Evolutionary conservation across 2,329 filamentous ascomycete species (phyloP).

Genomic region (Penicillium sp.): DNA sequence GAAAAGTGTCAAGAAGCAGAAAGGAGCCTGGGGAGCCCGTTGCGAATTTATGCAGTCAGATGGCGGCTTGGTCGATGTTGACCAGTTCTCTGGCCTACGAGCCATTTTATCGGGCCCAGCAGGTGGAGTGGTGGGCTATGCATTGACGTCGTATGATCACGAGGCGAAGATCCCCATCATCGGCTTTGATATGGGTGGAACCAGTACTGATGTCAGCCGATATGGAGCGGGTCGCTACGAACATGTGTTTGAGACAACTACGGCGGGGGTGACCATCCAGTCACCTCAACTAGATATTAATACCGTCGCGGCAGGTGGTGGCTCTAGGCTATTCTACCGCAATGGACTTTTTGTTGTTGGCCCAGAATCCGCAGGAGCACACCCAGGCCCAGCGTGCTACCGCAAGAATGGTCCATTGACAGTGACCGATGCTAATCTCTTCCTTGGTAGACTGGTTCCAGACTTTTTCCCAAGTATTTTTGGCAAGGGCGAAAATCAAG

Average conservation of each 20-base stretch:
- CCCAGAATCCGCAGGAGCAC: conserved; percentile 83
- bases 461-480: conserved; percentile 96
- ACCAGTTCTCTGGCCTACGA: conserved; percentile 73
- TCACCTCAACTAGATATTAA: conserved; percentile 89
- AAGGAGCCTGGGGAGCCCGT: conserved; percentile 66
- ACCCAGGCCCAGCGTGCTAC: conserved; percentile 89
- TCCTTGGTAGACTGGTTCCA: conserved; percentile 76
- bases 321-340: conserved; percentile 57
- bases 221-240: conserved; percentile 83
- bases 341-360: conserved; percentile 71
- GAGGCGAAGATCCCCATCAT: conserved; percentile 79
- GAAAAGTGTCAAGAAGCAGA: conserved; percentile 67
- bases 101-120: conserved; percentile 88
- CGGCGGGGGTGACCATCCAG: conserved; percentile 84
- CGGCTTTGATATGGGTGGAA: conserved; percentile 92
- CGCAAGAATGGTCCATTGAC: conserved; percentile 85
- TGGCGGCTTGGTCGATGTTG: conserved; percentile 58
- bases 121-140: conserved; percentile 90
- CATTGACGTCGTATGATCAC: conserved; percentile 81
- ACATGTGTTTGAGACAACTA: conserved; percentile 89
- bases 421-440: conserved; percentile 90
- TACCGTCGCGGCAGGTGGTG: conserved; percentile 84
- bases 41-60: conserved; percentile 97
- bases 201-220: conserved; percentile 83
- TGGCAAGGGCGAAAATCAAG: conserved; percentile 77